phyloP scores from a whole-genome alignment of 2,329 filamentous ascomycete species.

The Aspergillus terreus region DNA sequence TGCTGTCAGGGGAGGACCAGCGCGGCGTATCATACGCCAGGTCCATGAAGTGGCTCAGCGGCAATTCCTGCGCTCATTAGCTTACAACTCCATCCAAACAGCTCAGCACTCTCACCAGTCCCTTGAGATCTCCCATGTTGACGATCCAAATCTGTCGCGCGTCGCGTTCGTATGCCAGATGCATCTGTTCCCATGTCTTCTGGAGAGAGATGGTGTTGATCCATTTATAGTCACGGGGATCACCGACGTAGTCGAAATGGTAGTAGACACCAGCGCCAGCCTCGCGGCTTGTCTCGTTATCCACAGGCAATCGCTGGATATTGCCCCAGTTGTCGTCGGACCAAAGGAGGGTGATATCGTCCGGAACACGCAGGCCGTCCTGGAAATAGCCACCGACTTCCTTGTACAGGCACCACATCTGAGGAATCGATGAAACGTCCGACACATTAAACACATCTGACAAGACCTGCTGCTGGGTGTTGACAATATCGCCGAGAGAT shows the following conservation, averaged over 20 bases:
- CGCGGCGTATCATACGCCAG: conserved; percentile 61
- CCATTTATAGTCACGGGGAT: conserved; percentile 59
- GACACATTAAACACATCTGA: conserved; percentile 51
- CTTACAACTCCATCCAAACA: conserved; percentile 4
- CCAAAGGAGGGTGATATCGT: conserved; percentile 66
- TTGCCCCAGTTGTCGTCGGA: conserved; percentile 69
- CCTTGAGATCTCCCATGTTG: conserved; percentile 65
- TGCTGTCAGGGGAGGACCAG: conserved; percentile 53
- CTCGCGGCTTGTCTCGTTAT: conserved; percentile 55
- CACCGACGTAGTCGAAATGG: conserved; percentile 62
- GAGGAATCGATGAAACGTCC: conserved; percentile 53
- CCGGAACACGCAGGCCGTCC: conserved; percentile 58
- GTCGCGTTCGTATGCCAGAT: conserved; percentile 56
- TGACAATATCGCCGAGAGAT: conserved; percentile 59
- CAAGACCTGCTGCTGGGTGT: conserved; percentile 58
- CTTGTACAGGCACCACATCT: conserved; percentile 72
- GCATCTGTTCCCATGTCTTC: conserved; percentile 65
- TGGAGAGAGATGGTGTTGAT: conserved; percentile 64
- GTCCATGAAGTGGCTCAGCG: conserved; percentile 65
- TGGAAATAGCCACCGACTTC: conserved; percentile 69
- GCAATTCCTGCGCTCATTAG: conserved; percentile 47
- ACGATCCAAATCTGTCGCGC: conserved; percentile 63
- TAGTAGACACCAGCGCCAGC: conserved; percentile 54
- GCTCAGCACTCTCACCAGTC: conserved; percentile 36
- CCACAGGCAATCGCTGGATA: conserved; percentile 58